Conservation (phyloP, 2,329 filamentous ascomycete species). For the Ascosphaera pollenicola region DNA sequence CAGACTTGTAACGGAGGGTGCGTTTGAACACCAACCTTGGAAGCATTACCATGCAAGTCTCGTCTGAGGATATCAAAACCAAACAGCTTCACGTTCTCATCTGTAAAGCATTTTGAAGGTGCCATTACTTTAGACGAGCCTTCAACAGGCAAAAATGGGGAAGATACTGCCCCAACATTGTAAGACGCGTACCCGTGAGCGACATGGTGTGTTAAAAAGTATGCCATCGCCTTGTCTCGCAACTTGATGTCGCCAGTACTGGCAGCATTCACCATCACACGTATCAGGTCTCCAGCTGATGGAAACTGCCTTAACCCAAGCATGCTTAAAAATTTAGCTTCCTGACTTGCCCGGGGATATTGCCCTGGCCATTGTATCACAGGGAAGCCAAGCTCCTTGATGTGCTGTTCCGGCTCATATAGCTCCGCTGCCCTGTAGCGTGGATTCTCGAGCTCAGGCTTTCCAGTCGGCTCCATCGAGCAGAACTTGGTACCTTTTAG, state of each 20-base stretch:
- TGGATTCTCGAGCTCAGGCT: constrained; percentile 32
- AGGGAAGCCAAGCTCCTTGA: constrained; percentile 49
- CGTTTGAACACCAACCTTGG: constrained; percentile 64
- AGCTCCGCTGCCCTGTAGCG: constrained; percentile 54
- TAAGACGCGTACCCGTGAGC: constrained; percentile 51
- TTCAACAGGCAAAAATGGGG: constrained; percentile 51
- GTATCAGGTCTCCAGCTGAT: constrained; percentile 48
- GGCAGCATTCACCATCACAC: constrained; percentile 47
- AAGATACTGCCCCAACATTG: constrained; percentile 31
- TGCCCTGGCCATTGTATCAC: constrained; percentile 65
- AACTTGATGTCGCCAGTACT: constrained; percentile 29
- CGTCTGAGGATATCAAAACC: constrained; percentile 57
- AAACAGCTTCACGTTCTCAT: constrained; percentile 52
- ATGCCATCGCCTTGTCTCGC: constrained; percentile 50
- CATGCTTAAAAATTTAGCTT: constrained; percentile 49
- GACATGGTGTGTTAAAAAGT: constrained; percentile 63
- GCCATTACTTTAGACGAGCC: constrained; percentile 40
- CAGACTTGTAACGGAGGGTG: constrained; percentile 64
- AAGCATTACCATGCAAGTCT: constrained; percentile 59
- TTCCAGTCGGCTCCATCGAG: constrained; percentile 42
- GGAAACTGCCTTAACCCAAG: constrained; percentile 58
- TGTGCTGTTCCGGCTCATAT: constrained; percentile 52
- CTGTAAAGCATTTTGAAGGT: constrained; percentile 62
- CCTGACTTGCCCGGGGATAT: constrained; percentile 40
- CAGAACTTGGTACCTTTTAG: constrained; percentile 62